Conservation (phyloP, 208 protist genomes). For the Trypanosoma lewisi region DNA sequence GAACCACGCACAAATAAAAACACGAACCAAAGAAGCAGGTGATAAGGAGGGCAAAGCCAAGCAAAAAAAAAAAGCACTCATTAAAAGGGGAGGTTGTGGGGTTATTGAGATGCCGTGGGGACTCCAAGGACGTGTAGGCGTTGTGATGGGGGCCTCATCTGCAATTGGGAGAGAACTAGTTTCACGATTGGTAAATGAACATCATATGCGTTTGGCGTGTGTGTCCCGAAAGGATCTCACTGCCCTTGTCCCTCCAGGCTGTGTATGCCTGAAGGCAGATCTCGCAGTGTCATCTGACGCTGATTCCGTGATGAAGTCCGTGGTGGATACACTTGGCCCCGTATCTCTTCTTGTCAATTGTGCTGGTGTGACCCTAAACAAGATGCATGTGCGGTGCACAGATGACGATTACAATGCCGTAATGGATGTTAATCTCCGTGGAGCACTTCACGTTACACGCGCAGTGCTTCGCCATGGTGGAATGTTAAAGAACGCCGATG, state of each 20-base stretch:
- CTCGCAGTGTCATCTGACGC: slow-evolving; percentile 40
- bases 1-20: too few relatives aligned
- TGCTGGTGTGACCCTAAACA: slow-evolving; percentile 76
- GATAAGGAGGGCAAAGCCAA: background rate
- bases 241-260: slow-evolving; percentile 35
- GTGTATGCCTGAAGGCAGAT: slow-evolving; percentile 50
- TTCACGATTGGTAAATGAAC: slow-evolving; percentile 36
- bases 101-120: slow-evolving; percentile 53
- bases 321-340: slow-evolving; percentile 39
- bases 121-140: slow-evolving; percentile 54
- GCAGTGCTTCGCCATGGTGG: slow-evolving; percentile 77
- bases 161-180: slow-evolving; percentile 58
- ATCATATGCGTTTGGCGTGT: slow-evolving; percentile 59
- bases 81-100: background rate
- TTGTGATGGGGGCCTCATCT: slow-evolving; percentile 73
- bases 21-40: background rate
- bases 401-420: slow-evolving; percentile 66
- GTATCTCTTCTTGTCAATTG: slow-evolving; percentile 80
- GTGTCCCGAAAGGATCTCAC: slow-evolving; percentile 51
- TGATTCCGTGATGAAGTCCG: slow-evolving; percentile 49
- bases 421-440: slow-evolving; percentile 78
- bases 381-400: slow-evolving; percentile 63
- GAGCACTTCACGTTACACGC: slow-evolving; percentile 67
- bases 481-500: slow-evolving; percentile 48
- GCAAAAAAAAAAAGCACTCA: background rate